These are phyloP conservation scores for Yueomyces sp. DNA, from an alignment of 805 yeast species.

Conservation along the genomic window DNA sequence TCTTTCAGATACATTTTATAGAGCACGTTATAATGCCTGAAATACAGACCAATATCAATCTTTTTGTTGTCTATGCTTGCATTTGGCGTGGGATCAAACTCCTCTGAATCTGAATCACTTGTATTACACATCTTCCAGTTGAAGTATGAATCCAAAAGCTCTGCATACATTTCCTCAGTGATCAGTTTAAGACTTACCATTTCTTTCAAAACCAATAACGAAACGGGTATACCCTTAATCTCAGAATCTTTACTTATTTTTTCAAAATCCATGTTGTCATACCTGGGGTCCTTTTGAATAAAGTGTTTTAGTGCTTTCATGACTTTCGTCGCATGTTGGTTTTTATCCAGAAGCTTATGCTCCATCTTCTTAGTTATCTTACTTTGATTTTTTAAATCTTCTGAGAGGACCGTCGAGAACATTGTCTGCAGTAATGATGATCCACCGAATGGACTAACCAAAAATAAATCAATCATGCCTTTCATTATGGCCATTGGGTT, in stretches of 20 bases:
- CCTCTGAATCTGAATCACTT: conserved; percentile 2
- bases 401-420: conserved; percentile 59
- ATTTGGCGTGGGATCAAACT: background rate
- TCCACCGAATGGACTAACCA: conserved; percentile 65
- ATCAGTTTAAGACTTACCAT: conserved; percentile 9
- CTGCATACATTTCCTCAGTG: conserved; percentile 13
- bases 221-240: conserved; percentile 17
- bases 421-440: conserved; percentile 59
- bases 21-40: conserved; percentile 43
- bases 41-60: conserved; percentile 27
- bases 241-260: conserved; percentile 22
- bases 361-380: conserved; percentile 38
- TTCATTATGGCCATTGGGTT: conserved; percentile 82
- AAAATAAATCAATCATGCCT: conserved; percentile 63
- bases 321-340: conserved; percentile 13
- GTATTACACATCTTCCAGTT: conserved; percentile 12
- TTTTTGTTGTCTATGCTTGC: conserved; percentile 5
- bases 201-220: conserved; percentile 16
- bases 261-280: conserved; percentile 15
- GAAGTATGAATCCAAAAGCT: conserved; percentile 20
- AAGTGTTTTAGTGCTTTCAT: conserved; percentile 20
- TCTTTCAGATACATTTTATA: conserved; percentile 54
- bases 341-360: conserved; percentile 17
- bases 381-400: conserved; percentile 57
- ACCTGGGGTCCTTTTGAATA: conserved; percentile 21